Conservation (phyloP, 1,284 basidiomycete genomes). For the Xerocomus tenax region DNA sequence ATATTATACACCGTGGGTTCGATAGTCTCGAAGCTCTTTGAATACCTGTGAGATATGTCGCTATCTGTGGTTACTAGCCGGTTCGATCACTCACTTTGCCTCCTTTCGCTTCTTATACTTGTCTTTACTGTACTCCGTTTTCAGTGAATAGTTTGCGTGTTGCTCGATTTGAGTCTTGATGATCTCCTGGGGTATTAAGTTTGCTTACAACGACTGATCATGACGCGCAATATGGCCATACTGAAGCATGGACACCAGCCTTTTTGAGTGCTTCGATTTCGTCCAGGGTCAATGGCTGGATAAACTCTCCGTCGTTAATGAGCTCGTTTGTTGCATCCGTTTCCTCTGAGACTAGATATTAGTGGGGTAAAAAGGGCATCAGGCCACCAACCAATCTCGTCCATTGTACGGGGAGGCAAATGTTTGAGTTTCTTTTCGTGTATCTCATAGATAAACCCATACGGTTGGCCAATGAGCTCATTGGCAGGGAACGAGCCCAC, state of each 20-base stretch:
- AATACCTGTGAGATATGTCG: conserved; percentile 51
- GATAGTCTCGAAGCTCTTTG: conserved; percentile 81
- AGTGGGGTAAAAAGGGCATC: conserved; percentile 6
- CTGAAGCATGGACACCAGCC: conserved; percentile 66
- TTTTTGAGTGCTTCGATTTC: conserved; percentile 78
- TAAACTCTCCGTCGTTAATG: conserved; percentile 72
- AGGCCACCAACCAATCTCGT: conserved; percentile 59
- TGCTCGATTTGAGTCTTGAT: conserved; percentile 87
- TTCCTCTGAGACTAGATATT: conserved; percentile 51
- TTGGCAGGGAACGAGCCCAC: conserved; percentile 65
- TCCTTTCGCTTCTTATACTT: conserved; percentile 93
- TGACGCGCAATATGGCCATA: conserved; percentile 30
- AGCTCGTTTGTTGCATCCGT: conserved; percentile 85
- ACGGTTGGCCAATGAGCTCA: conserved; percentile 64
- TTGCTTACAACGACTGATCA: conserved; percentile 2
- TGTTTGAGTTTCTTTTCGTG: conserved; percentile 55
- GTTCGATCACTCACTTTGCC: conserved; percentile 62
- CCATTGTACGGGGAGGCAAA: conserved; percentile 53
- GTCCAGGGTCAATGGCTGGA: conserved; percentile 69
- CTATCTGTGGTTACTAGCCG: conserved; percentile 1
- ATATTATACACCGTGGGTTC: conserved; percentile 86
- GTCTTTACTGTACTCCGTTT: conserved; percentile 95
- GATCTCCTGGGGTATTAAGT: conserved; percentile 60
- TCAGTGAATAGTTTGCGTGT: conserved; percentile 82
- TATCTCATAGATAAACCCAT: conserved; percentile 73